phyloP scores from a whole-genome alignment of 108 stramenopile species.

The Poteriospumella lacustris region DNA sequence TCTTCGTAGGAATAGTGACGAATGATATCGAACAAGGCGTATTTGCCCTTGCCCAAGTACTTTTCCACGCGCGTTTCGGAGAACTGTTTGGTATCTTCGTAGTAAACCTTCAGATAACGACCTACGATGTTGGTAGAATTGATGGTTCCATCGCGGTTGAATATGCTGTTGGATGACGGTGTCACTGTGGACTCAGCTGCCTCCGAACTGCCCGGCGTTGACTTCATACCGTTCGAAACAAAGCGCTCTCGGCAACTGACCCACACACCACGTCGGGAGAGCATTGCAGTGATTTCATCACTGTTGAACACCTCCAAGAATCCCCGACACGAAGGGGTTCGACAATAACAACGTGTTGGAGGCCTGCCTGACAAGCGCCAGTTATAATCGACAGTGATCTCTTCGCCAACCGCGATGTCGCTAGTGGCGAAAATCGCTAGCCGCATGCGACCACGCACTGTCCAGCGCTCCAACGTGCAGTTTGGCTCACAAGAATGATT shows the following conservation, averaged over 20 bases:
- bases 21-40: not conserved
- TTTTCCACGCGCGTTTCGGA: not conserved
- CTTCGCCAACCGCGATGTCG: not conserved
- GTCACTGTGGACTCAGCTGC: not conserved
- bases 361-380: not conserved
- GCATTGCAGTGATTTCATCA: not conserved
- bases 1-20: not conserved
- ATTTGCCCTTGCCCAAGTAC: not conserved
- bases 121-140: not conserved
- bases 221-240: not conserved
- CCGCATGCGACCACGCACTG: not conserved
- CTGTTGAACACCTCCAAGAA: constrained; percentile 17
- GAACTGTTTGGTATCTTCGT: not conserved
- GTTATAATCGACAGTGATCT: constrained; percentile 14
- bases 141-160: not conserved
- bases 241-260: not conserved
- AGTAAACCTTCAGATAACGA: not conserved
- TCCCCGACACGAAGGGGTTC: constrained; percentile 17
- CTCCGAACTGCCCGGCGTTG: no score
- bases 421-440: not conserved
- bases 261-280: no score
- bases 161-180: not conserved
- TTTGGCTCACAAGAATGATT: constrained; percentile 31
- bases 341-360: constrained; percentile 19
- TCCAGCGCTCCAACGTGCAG: constrained; percentile 13